Evolutionary conservation across 83 land plant genomes (phyloP).

Genomic region (Thuja plicata): DNA sequence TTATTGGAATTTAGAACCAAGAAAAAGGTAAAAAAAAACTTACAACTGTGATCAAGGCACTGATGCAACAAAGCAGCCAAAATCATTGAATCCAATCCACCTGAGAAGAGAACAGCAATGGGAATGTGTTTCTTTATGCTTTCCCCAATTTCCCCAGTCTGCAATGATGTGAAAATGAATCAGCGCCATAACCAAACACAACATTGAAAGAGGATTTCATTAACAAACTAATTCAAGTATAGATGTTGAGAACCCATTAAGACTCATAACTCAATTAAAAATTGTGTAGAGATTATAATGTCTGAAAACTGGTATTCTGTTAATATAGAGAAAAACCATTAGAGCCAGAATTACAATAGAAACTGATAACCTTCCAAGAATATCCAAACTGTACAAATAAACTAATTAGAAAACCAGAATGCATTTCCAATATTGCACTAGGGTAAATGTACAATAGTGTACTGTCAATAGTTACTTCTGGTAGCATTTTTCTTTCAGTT

Average conservation of each 20-base stretch:
- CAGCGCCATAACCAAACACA: not conserved
- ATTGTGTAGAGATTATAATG: not conserved
- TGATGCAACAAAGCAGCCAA: slow-evolving; percentile 87
- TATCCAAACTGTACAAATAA: not conserved
- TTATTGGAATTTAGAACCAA: not conserved
- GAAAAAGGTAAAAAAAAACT: slow-evolving; percentile 29
- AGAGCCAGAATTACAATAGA: not conserved
- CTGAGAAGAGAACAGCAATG: slow-evolving; percentile 93
- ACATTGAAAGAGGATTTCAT: not conserved
- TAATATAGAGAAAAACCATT: not conserved
- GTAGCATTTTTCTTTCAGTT: not conserved
- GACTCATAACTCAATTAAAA: not conserved
- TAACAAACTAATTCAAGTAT: not conserved
- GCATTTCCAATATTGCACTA: not conserved
- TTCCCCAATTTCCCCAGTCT: slow-evolving; percentile 4
- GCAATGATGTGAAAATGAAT: slow-evolving; percentile 12
- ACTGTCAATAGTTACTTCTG: not conserved
- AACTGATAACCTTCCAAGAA: not conserved
- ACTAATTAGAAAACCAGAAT: not conserved
- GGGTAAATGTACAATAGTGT: not conserved
- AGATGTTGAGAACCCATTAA: not conserved
- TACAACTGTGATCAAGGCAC: slow-evolving; percentile 72
- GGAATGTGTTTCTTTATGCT: slow-evolving; percentile 37
- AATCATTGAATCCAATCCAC: slow-evolving; percentile 98
- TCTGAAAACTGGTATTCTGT: not conserved